A percentile compares a stretch with the other conserved stretches of the same genome.
Conservation (phyloP, 106 monocot genomes). For the Dendrobium huoshanense region DNA sequence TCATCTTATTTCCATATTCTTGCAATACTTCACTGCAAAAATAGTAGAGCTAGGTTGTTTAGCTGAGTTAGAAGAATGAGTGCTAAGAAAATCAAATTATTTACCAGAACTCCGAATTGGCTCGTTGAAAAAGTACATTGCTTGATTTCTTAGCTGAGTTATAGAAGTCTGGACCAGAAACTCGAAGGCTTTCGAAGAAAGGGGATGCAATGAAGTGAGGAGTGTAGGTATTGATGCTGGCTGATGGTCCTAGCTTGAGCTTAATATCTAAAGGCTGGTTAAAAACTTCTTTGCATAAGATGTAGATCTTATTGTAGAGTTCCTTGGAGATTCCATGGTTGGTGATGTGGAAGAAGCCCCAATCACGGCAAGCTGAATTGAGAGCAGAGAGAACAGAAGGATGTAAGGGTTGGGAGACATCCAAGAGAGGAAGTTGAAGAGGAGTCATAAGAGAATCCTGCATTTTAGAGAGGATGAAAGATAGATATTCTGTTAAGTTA, state of each 20-base stretch:
- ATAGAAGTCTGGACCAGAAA: constrained; percentile 41
- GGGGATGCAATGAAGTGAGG: constrained; percentile 52
- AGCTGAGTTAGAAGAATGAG: not conserved
- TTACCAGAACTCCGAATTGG: constrained; percentile 27
- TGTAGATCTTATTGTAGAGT: constrained; percentile 10
- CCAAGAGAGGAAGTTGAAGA: constrained; percentile 38
- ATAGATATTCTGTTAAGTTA: too few relatives aligned
- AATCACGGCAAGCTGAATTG: constrained; percentile 29
- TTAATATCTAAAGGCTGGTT: constrained; percentile 25
- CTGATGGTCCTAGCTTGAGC: constrained; percentile 30
- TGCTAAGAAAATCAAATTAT: not conserved
- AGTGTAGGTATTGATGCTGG: constrained; percentile 28
- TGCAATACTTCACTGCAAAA: constrained; percentile 23
- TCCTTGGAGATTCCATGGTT: constrained; percentile 54
- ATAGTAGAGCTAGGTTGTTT: not conserved
- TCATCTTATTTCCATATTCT: constrained; percentile 41
- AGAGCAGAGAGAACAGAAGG: constrained; percentile 26
- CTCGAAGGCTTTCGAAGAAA: constrained; percentile 44
- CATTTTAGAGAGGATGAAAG: too few relatives aligned
- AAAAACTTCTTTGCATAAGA: constrained; percentile 17
- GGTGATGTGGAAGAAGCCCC: constrained; percentile 49
- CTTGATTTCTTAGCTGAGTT: constrained; percentile 27
- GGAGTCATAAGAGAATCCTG: not conserved
- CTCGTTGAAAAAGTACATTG: constrained; percentile 21
- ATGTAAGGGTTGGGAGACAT: constrained; percentile 32